Conservation (phyloP, 768 basidiomycete species). For the Clathrus columnatus region DNA sequence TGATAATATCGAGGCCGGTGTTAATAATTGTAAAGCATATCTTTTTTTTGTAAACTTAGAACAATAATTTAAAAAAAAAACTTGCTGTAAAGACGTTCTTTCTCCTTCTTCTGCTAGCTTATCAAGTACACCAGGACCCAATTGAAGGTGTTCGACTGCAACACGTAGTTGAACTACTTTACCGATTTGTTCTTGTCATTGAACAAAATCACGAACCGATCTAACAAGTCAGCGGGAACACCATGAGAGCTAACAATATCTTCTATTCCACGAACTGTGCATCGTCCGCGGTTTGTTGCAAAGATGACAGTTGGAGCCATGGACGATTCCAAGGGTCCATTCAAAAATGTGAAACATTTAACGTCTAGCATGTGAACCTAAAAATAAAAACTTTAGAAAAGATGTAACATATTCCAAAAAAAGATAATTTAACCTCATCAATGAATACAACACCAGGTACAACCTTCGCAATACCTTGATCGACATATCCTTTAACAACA, state of each 20-base stretch:
- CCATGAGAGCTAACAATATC: constrained; percentile 92
- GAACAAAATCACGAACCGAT: constrained; percentile 61
- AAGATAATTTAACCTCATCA: constrained; percentile 78
- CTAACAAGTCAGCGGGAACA: constrained; percentile 86
- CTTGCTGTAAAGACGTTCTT: constrained; percentile 68
- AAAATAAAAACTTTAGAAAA: background rate
- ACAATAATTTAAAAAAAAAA: no score
- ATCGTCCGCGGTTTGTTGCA: constrained; percentile 91
- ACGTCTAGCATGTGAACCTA: constrained; percentile 99
- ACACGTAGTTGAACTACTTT: constrained; percentile 83
- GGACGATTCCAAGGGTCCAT: constrained; percentile 87
- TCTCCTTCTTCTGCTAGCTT: constrained; percentile 76
- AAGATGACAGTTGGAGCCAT: constrained; percentile 98
- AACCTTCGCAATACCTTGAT: constrained; percentile 96
- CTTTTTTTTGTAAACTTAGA: no score
- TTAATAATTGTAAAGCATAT: constrained; percentile 85
- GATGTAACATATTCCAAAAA: no score
- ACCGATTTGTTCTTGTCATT: constrained; percentile 73
- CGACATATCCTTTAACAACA: constrained; percentile 93
- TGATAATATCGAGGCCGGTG: constrained; percentile 85
- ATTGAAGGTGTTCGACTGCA: constrained; percentile 74
- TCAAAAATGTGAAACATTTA: constrained; percentile 98
- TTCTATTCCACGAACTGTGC: constrained; percentile 85
- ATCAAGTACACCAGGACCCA: constrained; percentile 70
- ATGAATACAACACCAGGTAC: constrained; percentile 98